Evolutionary conservation across 345 rosid species (phyloP), one percentile per base, ranked within the genome.

Genomic region (Alliaria petiolata): DNA sequence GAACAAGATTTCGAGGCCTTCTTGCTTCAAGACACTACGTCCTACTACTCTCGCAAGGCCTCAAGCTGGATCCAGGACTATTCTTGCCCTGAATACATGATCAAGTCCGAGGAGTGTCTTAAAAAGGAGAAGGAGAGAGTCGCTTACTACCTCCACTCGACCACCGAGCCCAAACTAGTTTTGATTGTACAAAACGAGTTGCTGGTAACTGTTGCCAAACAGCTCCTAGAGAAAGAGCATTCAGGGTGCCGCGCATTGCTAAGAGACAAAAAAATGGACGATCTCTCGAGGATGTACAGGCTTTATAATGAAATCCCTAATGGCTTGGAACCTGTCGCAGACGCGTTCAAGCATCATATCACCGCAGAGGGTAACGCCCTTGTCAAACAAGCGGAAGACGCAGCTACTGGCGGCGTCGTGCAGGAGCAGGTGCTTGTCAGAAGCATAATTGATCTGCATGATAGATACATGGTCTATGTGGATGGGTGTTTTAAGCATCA

Each of bases 321-420:
- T 60, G 97, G 93, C 42, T 79, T 95, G 83, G 93, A 87, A 22
- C 91, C 88, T 13, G 83, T 92, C 31, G 89, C 93, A 62, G 65
- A 72, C 50, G 65, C 79, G 44, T 92, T 89, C 79, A 95, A 86
- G 82, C 83, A 88, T 91, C 92, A 92, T 76, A 79, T 95, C 40
- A 83, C 87, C 44, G 83, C 82, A n/a, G 96, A 92, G 60, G 97
- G 98, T 15, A 81, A 83, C 14, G 82, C 80, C 30, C 84, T 90
- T 70, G 84, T 95, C 75, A 89, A 87, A 69, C 98, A 88, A 64
- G 97, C 96, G 13, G 89, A 88, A 70, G 99, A 92, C 33, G 86
- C 96, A 76, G 96, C 85, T 14, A 1, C 53, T 10, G n/a, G n/a
- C n/a, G 9, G 58, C 30, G 46, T 53, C 26, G 51, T 30, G 46